Evolutionary conservation across 768 basidiomycete genomes (phyloP).

Genomic region (Chiua virens): DNA sequence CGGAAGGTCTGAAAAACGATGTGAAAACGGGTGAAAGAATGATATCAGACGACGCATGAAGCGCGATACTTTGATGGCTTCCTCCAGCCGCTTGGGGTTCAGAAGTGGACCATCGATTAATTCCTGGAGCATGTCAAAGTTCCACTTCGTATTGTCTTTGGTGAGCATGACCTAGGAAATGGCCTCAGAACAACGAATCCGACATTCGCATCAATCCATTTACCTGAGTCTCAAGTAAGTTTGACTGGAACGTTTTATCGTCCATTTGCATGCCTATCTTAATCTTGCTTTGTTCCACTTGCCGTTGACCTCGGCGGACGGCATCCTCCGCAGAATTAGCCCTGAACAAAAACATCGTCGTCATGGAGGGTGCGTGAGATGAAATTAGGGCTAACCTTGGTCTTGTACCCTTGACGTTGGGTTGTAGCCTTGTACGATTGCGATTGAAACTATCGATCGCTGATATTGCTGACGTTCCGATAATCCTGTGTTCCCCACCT

Average conservation of each 20-base stretch:
- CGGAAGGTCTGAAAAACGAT: slow-evolving; percentile 82
- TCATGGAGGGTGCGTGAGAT: not conserved
- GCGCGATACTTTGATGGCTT: slow-evolving; percentile 86
- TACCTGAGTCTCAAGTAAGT: slow-evolving; percentile 85
- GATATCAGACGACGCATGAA: slow-evolving; percentile 89
- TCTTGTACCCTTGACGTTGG: slow-evolving; percentile 55
- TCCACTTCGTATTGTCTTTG: slow-evolving; percentile 92
- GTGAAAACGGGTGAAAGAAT: slow-evolving; percentile 90
- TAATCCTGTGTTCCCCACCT: slow-evolving; percentile 73
- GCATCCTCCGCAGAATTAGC: slow-evolving; percentile 86
- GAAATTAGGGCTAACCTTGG: slow-evolving; percentile 50
- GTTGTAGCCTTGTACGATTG: slow-evolving; percentile 74
- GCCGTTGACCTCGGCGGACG: slow-evolving; percentile 82
- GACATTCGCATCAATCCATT: slow-evolving; percentile 8
- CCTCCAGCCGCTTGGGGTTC: slow-evolving; percentile 90
- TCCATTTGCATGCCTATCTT: slow-evolving; percentile 95
- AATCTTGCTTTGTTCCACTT: slow-evolving; percentile 87
- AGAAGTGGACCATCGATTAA: slow-evolving; percentile 90
- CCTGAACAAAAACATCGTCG: slow-evolving; percentile 33
- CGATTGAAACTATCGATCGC: slow-evolving; percentile 93
- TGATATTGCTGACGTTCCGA: slow-evolving; percentile 81
- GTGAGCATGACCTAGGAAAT: slow-evolving; percentile 70
- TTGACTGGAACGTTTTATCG: slow-evolving; percentile 85
- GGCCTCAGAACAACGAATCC: not conserved
- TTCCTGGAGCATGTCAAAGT: slow-evolving; percentile 84